A percentile compares a stretch with the other conserved stretches of the same genome.
These are phyloP conservation scores for Arthroderma sp. DNA, from an alignment of 2,329 filamentous ascomycete genomes.

Conservation along the genomic window DNA sequence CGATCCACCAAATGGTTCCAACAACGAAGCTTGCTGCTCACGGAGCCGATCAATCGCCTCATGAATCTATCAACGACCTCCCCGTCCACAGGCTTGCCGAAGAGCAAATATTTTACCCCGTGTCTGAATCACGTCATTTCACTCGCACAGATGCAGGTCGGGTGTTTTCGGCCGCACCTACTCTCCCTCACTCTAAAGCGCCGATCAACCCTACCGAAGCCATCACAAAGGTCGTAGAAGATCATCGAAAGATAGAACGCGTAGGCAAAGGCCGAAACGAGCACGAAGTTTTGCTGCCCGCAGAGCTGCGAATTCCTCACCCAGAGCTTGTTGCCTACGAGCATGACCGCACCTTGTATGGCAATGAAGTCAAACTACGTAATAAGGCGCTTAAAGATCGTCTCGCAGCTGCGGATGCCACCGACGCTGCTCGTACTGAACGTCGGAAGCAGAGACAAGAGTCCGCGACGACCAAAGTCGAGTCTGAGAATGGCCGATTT, in stretches of 20 bases:
- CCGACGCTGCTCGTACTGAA: conserved; percentile 27
- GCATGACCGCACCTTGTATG: conserved; percentile 28
- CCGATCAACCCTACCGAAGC: conserved; percentile 22
- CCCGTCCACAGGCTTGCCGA: conserved; percentile 43
- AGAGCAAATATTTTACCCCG: conserved; percentile 48
- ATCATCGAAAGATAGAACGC: conserved; percentile 25
- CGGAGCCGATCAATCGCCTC: conserved; percentile 28
- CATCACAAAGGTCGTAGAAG: conserved; percentile 18
- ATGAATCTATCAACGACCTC: conserved; percentile 54
- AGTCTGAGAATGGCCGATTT: conserved; percentile 39
- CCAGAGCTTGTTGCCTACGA: conserved; percentile 43
- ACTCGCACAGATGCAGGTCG: conserved; percentile 53
- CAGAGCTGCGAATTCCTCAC: conserved; percentile 51
- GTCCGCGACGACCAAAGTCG: conserved; percentile 29
- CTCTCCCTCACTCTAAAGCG: conserved; percentile 16
- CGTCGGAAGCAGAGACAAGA: conserved; percentile 30
- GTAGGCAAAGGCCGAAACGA: conserved; percentile 30
- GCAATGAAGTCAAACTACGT: conserved; percentile 22
- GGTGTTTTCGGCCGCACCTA: conserved; percentile 40
- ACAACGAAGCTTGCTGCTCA: conserved; percentile 39
- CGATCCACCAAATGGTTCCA: conserved; percentile 69
- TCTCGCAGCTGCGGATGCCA: conserved; percentile 27
- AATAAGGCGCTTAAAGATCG: conserved; percentile 32
- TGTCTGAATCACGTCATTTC: conserved; percentile 50
- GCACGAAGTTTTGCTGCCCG: conserved; percentile 43